Evolutionary conservation across 495 filamentous ascomycete genomes (phyloP).

Genomic region (Ascobolus immersus): DNA sequence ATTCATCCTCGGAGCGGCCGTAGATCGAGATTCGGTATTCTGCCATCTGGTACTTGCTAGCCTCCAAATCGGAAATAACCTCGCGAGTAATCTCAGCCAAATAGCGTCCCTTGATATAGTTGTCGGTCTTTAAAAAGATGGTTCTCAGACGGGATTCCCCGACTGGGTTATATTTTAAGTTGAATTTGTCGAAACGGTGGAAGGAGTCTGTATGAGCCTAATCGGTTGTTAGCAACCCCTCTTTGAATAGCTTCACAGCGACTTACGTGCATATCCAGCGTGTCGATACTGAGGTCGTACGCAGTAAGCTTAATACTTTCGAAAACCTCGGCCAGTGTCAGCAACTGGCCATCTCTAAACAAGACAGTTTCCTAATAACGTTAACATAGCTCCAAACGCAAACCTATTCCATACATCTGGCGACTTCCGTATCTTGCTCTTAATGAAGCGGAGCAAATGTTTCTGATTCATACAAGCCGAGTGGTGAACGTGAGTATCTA

Average conservation of each 20-base stretch:
- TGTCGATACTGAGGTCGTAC: constrained; percentile 95
- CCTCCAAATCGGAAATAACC: constrained; percentile 90
- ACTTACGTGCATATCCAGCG: constrained; percentile 88
- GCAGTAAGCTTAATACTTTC: constrained; percentile 90
- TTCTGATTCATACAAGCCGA: constrained; percentile 99
- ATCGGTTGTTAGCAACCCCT: background rate
- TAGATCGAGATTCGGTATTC: constrained; percentile 98
- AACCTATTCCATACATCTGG: constrained; percentile 27
- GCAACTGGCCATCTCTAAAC: constrained; percentile 71
- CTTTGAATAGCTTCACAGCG: background rate
- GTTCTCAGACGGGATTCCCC: constrained; percentile 84
- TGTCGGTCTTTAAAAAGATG: constrained; percentile 96
- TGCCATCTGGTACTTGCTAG: constrained; percentile 98
- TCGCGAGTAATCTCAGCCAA: constrained; percentile 93
- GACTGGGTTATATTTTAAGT: constrained; percentile 93
- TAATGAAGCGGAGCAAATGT: constrained; percentile 90
- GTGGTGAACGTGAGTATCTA: constrained; percentile 96
- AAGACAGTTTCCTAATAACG: constrained; percentile 47
- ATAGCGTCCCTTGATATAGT: constrained; percentile 86
- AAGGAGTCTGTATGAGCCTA: constrained; percentile 94
- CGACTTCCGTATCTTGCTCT: constrained; percentile 96
- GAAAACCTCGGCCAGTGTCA: constrained; percentile 83
- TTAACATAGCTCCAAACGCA: background rate
- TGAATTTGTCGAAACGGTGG: constrained; percentile 98
- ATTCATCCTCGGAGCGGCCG: constrained; percentile 71